A percentile compares a stretch with the other conserved stretches of the same genome.
Conservation (phyloP, 2,329 filamentous ascomycete species). For the Rachicladosporium sp. region DNA sequence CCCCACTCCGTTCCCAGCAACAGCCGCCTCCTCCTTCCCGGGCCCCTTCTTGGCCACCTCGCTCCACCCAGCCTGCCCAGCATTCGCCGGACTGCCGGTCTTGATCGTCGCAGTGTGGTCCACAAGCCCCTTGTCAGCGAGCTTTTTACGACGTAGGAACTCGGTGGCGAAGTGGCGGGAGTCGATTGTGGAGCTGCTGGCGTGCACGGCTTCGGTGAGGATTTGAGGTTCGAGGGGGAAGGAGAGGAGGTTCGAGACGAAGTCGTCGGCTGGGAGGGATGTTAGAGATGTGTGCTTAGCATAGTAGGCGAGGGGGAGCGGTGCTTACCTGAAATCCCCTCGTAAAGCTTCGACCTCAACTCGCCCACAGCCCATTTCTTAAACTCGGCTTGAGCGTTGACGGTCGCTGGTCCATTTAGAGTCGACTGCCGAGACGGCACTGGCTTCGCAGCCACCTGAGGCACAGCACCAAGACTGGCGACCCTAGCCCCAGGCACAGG, state of each 20-base stretch:
- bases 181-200: slow-evolving; percentile 77
- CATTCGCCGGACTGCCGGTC: slow-evolving; percentile 38
- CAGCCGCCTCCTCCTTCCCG: slow-evolving; percentile 22
- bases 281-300: slow-evolving; percentile 21
- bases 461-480: slow-evolving; percentile 32
- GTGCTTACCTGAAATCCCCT: slow-evolving; percentile 51
- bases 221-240: slow-evolving; percentile 68
- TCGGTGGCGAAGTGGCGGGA: slow-evolving; percentile 88
- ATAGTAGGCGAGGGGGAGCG: slow-evolving; percentile 6
- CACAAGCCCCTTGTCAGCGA: slow-evolving; percentile 82
- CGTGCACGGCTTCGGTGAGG: slow-evolving; percentile 83
- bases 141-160: slow-evolving; percentile 82
- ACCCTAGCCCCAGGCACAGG: slow-evolving; percentile 34
- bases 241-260: slow-evolving; percentile 61
- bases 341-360: slow-evolving; percentile 60
- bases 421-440: slow-evolving; percentile 43
- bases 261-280: slow-evolving; percentile 53
- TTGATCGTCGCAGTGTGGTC: slow-evolving; percentile 46
- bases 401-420: slow-evolving; percentile 35
- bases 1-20: slow-evolving; percentile 22
- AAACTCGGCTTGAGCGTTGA: slow-evolving; percentile 77
- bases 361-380: slow-evolving; percentile 81
- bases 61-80: slow-evolving; percentile 58
- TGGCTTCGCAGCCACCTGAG: slow-evolving; percentile 21
- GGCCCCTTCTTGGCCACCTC: slow-evolving; percentile 92